phyloP scores from a whole-genome alignment of 2,329 filamentous ascomycete species.

The Botrytis fragariae region DNA sequence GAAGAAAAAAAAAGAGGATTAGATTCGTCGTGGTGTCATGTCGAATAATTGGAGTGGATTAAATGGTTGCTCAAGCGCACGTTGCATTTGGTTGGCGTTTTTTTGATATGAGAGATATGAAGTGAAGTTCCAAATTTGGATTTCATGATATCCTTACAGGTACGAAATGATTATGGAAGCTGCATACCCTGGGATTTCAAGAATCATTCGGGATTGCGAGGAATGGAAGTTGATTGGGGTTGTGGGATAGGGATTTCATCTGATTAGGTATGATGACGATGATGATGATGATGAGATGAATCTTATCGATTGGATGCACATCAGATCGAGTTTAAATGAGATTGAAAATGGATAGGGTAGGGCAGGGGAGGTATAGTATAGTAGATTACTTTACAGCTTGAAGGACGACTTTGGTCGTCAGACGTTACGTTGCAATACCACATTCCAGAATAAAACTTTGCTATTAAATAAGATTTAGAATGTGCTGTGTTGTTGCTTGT shows the following conservation, averaged over 20 bases:
- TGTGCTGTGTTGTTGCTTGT: not conserved
- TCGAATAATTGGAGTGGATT: slow-evolving; percentile 21
- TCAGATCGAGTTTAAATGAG: slow-evolving; percentile 9
- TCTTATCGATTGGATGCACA: slow-evolving; percentile 6
- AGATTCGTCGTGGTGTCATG: slow-evolving; percentile 14
- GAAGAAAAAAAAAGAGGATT: slow-evolving; percentile 22
- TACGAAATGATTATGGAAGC: slow-evolving; percentile 17
- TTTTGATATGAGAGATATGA: slow-evolving; percentile 5
- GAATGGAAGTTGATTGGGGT: slow-evolving; percentile 5
- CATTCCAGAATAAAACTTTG: not conserved
- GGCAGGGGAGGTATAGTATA: not conserved
- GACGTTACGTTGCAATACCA: slow-evolving; percentile 11
- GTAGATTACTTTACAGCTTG: slow-evolving; percentile 12
- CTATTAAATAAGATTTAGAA: not conserved
- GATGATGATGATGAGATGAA: slow-evolving; percentile 10
- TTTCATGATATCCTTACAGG: slow-evolving; percentile 5
- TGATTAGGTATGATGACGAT: slow-evolving; percentile 4
- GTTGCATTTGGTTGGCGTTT: slow-evolving; percentile 25
- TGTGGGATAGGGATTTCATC: slow-evolving; percentile 1
- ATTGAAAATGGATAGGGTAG: not conserved
- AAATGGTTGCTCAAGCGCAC: slow-evolving; percentile 31
- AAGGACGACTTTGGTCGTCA: not conserved
- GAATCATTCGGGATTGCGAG: slow-evolving; percentile 3
- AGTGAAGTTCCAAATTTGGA: slow-evolving; percentile 15
- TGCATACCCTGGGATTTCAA: slow-evolving; percentile 14